These are phyloP conservation scores for Elsinoe fawcettii DNA, from an alignment of 2,329 filamentous ascomycete species.

Conservation along the genomic window DNA sequence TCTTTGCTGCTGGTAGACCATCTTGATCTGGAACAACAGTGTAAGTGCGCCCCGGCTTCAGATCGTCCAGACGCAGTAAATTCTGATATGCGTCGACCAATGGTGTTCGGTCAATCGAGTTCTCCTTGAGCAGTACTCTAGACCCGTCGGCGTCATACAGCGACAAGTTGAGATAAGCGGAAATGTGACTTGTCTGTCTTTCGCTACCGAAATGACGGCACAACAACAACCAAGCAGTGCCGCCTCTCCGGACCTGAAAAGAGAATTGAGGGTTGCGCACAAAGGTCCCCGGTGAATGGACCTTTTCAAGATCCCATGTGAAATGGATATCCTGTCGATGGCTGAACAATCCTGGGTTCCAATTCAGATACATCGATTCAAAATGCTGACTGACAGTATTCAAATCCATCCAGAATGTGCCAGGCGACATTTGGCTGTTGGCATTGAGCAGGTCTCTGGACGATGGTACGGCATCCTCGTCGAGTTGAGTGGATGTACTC, in stretches of 20 bases:
- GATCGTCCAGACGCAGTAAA: conserved; percentile 65
- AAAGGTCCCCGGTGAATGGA: conserved; percentile 53
- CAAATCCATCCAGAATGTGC: conserved; percentile 90
- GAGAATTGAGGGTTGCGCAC: conserved; percentile 57
- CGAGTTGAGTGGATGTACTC: conserved; percentile 8
- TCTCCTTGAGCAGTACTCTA: conserved; percentile 66
- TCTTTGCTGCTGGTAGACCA: conserved; percentile 61
- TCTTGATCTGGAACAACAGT: conserved; percentile 71
- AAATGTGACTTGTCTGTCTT: conserved; percentile 32
- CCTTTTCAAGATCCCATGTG: conserved; percentile 57
- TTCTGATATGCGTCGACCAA: conserved; percentile 93
- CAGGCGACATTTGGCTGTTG: conserved; percentile 44
- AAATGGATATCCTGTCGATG: conserved; percentile 86
- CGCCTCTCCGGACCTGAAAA: conserved; percentile 46
- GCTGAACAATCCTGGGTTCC: conserved; percentile 80
- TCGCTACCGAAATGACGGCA: conserved; percentile 58
- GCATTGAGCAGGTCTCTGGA: conserved; percentile 31
- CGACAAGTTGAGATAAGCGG: conserved; percentile 82
- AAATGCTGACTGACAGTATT: conserved; percentile 86
- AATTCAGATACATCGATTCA: conserved; percentile 93
- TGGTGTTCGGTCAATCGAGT: conserved; percentile 64
- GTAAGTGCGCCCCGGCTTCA: conserved; percentile 44
- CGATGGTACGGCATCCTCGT: conserved; percentile 24
- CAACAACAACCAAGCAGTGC: conserved; percentile 73
- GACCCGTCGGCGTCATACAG: conserved; percentile 66